Conservation (phyloP, 1,139 yeast species). For the Pichia sp. region DNA sequence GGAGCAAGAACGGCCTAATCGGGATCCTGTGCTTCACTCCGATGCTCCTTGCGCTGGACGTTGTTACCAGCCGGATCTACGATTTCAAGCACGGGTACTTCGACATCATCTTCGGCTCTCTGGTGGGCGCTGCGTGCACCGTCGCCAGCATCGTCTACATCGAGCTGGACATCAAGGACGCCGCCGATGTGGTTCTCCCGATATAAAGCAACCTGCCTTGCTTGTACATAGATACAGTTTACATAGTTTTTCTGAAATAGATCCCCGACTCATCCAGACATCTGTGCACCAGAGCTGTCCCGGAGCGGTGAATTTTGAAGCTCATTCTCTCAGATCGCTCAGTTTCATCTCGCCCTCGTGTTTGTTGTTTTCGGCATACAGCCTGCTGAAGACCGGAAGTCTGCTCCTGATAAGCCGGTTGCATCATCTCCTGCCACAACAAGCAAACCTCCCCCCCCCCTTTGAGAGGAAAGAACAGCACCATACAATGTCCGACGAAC, state of each 20-base stretch:
- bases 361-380: background rate
- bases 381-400: background rate
- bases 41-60: constrained; percentile 30
- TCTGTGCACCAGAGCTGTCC: background rate
- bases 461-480: no score
- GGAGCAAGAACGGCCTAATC: constrained; percentile 6
- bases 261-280: no score
- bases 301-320: background rate
- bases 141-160: constrained; percentile 7
- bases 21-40: constrained; percentile 30
- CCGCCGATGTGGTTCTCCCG: constrained; percentile 3
- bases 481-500: constrained; percentile 30
- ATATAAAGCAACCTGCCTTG: background rate
- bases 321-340: background rate
- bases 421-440: no score
- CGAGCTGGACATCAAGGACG: background rate
- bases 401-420: no score
- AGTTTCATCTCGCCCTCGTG: constrained; percentile 1
- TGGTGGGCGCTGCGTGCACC: constrained; percentile 16
- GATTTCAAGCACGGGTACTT: constrained; percentile 78
- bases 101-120: constrained; percentile 59
- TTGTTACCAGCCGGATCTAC: constrained; percentile 28
- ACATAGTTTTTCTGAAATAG: no score
- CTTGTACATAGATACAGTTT: no score
- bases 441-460: no score